These are phyloP conservation scores for Boehmeria nivea DNA, from an alignment of 306 rosid genomes.

Conservation along the genomic window DNA sequence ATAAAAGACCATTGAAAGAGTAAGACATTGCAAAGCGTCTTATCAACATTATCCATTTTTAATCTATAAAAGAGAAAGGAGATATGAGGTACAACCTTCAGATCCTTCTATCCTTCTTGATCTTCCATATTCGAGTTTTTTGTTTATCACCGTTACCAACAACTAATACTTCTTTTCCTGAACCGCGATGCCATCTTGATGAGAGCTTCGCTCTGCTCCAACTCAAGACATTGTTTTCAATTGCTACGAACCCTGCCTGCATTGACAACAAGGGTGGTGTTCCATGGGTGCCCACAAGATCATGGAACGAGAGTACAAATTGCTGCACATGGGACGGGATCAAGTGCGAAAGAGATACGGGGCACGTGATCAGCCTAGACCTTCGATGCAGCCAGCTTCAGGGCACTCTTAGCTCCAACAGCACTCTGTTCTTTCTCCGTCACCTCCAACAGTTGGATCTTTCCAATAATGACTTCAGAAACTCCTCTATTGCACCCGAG, in stretches of 20 bases:
- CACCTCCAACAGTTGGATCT: neutral
- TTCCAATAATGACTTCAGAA: neutral
- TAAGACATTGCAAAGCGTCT: too few species aligned
- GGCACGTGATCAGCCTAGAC: neutral
- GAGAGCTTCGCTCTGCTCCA: neutral
- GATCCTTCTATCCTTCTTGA: too few species aligned
- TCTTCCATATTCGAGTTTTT: neutral
- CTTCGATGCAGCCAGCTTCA: neutral
- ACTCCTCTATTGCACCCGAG: neutral
- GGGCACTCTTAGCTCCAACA: neutral
- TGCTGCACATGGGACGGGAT: neutral
- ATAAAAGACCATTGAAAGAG: too few species aligned
- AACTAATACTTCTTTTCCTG: neutral
- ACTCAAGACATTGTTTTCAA: neutral
- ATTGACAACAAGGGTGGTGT: too few species aligned
- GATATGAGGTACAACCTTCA: too few species aligned
- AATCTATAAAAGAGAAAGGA: too few species aligned
- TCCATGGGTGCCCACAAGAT: neutral
- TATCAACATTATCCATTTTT: too few species aligned
- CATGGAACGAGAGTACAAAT: neutral
- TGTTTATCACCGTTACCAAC: too few species aligned
- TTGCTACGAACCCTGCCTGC: too few species aligned
- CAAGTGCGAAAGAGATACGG: neutral
- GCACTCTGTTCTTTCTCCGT: neutral
- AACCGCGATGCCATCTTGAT: neutral